phyloP scores from a whole-genome alignment of 805 yeast genomes.

The Saccharomycopsis sp. region DNA sequence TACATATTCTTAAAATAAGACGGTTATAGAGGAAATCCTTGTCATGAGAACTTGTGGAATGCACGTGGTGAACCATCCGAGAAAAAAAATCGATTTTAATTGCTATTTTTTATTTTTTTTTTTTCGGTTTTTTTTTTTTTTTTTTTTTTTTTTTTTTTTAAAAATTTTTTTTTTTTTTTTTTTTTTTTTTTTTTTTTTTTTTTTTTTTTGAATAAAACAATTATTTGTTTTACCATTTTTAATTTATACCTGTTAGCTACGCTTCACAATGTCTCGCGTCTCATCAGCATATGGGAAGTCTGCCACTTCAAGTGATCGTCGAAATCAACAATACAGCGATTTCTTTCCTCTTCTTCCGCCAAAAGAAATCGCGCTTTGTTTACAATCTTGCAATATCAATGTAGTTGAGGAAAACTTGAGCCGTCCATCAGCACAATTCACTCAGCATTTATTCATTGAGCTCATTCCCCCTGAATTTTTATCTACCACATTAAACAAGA shows the following conservation, averaged over 20 bases:
- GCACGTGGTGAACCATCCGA: too few species aligned
- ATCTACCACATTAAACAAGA: slow-evolving; percentile 49
- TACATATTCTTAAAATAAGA: too few species aligned
- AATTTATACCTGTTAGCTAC: not conserved
- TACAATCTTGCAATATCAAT: slow-evolving; percentile 54
- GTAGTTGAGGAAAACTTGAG: slow-evolving; percentile 53
- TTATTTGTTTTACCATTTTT: not conserved
- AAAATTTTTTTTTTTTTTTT: not conserved
- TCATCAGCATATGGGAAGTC: slow-evolving; percentile 6
- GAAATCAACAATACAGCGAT: slow-evolving; percentile 27
- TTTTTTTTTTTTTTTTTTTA: slow-evolving; percentile 4
- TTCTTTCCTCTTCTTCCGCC: slow-evolving; percentile 57
- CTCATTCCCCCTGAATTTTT: slow-evolving; percentile 34
- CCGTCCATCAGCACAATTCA: slow-evolving; percentile 42
- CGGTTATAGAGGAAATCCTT: too few species aligned
- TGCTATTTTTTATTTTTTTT: slow-evolving; percentile 2
- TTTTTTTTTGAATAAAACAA: not conserved
- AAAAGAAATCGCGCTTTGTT: slow-evolving; percentile 49
- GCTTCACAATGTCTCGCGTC: slow-evolving; percentile 1
- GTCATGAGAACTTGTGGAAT: too few species aligned
- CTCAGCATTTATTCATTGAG: slow-evolving; percentile 20
- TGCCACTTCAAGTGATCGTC: slow-evolving; percentile 8
- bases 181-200: not conserved
- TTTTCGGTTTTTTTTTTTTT: slow-evolving; percentile 19
- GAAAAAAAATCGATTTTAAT: too few species aligned